These are phyloP conservation scores for Hypoxylon sp. DNA, from an alignment of 2,329 filamentous ascomycete genomes.

Conservation along the genomic window DNA sequence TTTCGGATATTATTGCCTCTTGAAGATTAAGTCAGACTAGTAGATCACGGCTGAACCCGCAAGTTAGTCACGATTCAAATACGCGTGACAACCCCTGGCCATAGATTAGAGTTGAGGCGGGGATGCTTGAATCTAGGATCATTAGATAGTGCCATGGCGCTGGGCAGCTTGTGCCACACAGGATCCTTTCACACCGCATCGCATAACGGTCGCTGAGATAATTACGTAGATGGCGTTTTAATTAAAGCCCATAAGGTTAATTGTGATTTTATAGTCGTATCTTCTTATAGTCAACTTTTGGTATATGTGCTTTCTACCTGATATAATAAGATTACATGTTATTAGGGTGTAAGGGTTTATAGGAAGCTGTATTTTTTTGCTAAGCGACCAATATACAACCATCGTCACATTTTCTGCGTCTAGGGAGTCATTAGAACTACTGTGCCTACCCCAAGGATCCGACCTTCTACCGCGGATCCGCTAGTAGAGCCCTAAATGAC, in stretches of 20 bases:
- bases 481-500: background rate
- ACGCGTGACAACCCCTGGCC: background rate
- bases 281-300: background rate
- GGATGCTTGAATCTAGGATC: background rate
- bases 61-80: background rate
- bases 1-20: background rate
- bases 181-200: background rate
- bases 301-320: background rate
- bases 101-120: slow-evolving; percentile 1
- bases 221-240: background rate
- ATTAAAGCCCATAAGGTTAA: background rate
- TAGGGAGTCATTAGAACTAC: too few relatives aligned
- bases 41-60: background rate
- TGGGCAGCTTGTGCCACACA: background rate
- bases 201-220: background rate
- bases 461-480: background rate
- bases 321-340: background rate
- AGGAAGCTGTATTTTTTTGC: background rate
- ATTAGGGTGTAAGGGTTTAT: background rate
- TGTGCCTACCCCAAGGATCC: background rate
- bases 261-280: background rate
- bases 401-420: background rate
- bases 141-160: background rate
- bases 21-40: background rate
- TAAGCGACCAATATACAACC: background rate